Evolutionary conservation across 164 flowering plant species (phyloP), one percentile per base, ranked within the genome.

Genomic region (Umbilicus rupestris): DNA sequence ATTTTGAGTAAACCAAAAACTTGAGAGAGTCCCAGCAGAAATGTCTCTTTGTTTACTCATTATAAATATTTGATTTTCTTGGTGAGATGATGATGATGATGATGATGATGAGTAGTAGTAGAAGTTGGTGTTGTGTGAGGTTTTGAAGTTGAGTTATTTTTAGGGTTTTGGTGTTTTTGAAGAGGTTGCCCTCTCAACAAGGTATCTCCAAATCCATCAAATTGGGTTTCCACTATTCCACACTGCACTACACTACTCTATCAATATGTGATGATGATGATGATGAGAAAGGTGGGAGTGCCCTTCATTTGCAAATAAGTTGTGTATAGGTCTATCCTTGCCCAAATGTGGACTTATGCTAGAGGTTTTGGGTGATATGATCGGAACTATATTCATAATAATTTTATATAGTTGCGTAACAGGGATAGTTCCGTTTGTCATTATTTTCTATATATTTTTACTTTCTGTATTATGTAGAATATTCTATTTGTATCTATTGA

Each of bases 1-100:
- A 67, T 72, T 78, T 78, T 69, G 69, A 75, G 78, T 75, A 78
- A 76, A 16, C 72, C 73, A 31, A 77, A 22, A 50, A 22, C 29
- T 15, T 16, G 29, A 50, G 28, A 22, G 9, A 50, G 57, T 50
- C 57, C 57, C 57, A 50, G 28, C 57, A 20, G 57, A 50, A 50
- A 50, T 50, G 57, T 50, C 29, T 50, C 28, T 3, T 20, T n/a
- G n/a, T n/a, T n/a, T n/a, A n/a, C n/a, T n/a, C n/a, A n/a, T n/a
- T n/a, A n/a, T n/a, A n/a, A n/a, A n/a, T n/a, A n/a, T n/a, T n/a
- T n/a, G n/a, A n/a, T n/a, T n/a, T n/a, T n/a, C n/a, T n/a, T n/a
- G n/a, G n/a, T n/a, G n/a, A n/a, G n/a, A n/a, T n/a, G n/a, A n/a
- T n/a, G n/a, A n/a, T n/a, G n/a, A n/a, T n/a, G n/a, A n/a, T 44